A percentile compares a stretch with the other conserved stretches of the same genome.
Evolutionary conservation across 1,284 basidiomycete species (phyloP).

Genomic region (Phylloboletellus chloephorus): DNA sequence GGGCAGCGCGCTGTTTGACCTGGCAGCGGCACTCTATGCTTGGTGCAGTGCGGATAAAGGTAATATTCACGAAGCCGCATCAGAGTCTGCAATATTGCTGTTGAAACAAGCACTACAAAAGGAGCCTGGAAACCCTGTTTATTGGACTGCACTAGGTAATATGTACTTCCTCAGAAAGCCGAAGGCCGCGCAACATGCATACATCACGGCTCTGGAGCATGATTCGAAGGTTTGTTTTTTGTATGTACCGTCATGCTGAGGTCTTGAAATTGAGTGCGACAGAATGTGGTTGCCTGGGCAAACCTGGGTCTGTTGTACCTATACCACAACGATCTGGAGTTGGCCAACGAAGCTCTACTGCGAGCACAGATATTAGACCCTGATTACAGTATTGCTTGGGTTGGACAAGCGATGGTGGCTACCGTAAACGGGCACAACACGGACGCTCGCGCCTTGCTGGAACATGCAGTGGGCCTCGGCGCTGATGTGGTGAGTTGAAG

Average conservation of each 20-base stretch:
- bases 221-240: conserved; percentile 60
- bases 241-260: not conserved
- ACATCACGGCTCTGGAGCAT: conserved; percentile 84
- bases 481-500: conserved; percentile 57
- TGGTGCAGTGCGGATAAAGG: conserved; percentile 38
- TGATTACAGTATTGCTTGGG: conserved; percentile 87
- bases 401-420: conserved; percentile 87
- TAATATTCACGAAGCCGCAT: conserved; percentile 32
- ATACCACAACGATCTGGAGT: conserved; percentile 72
- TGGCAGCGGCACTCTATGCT: conserved; percentile 62
- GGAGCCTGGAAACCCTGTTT: conserved; percentile 68
- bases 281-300: conserved; percentile 81
- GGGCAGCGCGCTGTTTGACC: conserved; percentile 73
- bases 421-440: conserved; percentile 55
- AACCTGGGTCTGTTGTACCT: conserved; percentile 90
- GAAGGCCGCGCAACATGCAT: conserved; percentile 84
- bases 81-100: conserved; percentile 55
- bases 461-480: conserved; percentile 76
- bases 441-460: conserved; percentile 70
- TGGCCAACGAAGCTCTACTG: conserved; percentile 85
- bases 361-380: conserved; percentile 91
- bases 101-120: conserved; percentile 74
- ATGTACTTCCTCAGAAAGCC: conserved; percentile 66
- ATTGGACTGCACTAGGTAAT: conserved; percentile 82
- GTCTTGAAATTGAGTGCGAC: conserved; percentile 14